Conservation (phyloP, 345 rosid species). For the Brassica nigra region DNA sequence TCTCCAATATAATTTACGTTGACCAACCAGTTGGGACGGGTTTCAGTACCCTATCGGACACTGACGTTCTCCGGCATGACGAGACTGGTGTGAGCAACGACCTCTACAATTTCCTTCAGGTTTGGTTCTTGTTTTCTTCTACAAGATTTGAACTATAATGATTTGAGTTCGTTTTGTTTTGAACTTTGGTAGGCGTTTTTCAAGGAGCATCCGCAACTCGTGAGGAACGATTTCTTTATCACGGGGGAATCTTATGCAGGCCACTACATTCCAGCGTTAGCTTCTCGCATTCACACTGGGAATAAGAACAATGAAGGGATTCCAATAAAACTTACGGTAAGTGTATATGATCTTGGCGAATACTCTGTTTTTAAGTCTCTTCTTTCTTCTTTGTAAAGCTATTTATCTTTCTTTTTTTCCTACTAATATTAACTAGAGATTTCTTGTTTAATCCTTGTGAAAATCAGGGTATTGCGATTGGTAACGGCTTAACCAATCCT, state of each 20-base stretch:
- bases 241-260: slow-evolving; percentile 98
- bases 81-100: not conserved
- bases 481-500: slow-evolving; percentile 83
- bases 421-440: not conserved
- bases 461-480: slow-evolving; percentile 85
- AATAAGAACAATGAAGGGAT: slow-evolving; percentile 80
- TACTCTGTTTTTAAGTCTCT: not conserved
- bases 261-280: slow-evolving; percentile 78
- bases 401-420: not conserved
- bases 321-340: slow-evolving; percentile 74
- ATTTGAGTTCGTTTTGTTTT: not conserved
- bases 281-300: slow-evolving; percentile 64
- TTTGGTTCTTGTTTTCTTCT: not conserved
- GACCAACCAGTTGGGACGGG: slow-evolving; percentile 96
- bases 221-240: slow-evolving; percentile 70
- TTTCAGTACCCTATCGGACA: slow-evolving; percentile 65
- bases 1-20: slow-evolving; percentile 70
- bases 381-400: not conserved
- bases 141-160: not conserved
- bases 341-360: not conserved
- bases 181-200: slow-evolving; percentile 60
- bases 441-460: slow-evolving; percentile 1
- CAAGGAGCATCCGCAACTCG: slow-evolving; percentile 57
- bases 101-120: not conserved
- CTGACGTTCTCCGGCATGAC: not conserved